These are phyloP conservation scores for Amesomyces nigricolor DNA, from an alignment of 2,329 filamentous ascomycete genomes.

Conservation along the genomic window DNA sequence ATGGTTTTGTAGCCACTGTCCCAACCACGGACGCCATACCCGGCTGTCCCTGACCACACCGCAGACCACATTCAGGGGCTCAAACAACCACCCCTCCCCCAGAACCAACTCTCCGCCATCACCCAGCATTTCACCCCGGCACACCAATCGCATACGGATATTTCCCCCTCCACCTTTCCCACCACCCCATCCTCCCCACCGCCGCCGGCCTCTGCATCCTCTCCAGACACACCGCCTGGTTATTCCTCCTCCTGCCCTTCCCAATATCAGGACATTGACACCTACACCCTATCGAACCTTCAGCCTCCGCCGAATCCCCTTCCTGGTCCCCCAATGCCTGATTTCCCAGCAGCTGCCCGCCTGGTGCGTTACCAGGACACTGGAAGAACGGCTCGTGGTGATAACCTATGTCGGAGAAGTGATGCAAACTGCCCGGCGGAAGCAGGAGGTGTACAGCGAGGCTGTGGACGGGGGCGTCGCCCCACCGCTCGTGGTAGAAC, in stretches of 20 bases:
- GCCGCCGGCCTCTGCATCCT: slow-evolving; percentile 18
- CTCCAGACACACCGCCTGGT: slow-evolving; percentile 18
- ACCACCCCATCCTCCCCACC: slow-evolving; percentile 7
- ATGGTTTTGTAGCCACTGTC: too few relatives aligned
- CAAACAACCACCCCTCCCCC: too few relatives aligned
- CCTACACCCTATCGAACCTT: slow-evolving; percentile 38
- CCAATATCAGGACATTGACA: slow-evolving; percentile 31
- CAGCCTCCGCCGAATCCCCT: slow-evolving; percentile 28
- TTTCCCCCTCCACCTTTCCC: slow-evolving; percentile 10
- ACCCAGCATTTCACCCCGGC: neutral
- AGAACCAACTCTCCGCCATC: too few relatives aligned
- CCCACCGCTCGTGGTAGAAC: slow-evolving; percentile 43
- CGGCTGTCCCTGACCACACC: too few relatives aligned
- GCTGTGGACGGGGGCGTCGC: slow-evolving; percentile 41
- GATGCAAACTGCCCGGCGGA: slow-evolving; percentile 37
- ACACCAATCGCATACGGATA: slow-evolving; percentile 20
- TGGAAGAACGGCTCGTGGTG: slow-evolving; percentile 34
- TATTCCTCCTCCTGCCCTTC: slow-evolving; percentile 14
- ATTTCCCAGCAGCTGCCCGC: slow-evolving; percentile 33
- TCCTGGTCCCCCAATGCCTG: slow-evolving; percentile 27
- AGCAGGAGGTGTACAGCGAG: slow-evolving; percentile 40
- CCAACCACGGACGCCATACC: too few relatives aligned
- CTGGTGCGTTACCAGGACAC: slow-evolving; percentile 36
- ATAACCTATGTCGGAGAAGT: slow-evolving; percentile 42
- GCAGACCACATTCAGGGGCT: too few relatives aligned